Evolutionary conservation across 2,329 filamentous ascomycete species (phyloP).

Genomic region (Chrysoporthe deuterocubensis): DNA sequence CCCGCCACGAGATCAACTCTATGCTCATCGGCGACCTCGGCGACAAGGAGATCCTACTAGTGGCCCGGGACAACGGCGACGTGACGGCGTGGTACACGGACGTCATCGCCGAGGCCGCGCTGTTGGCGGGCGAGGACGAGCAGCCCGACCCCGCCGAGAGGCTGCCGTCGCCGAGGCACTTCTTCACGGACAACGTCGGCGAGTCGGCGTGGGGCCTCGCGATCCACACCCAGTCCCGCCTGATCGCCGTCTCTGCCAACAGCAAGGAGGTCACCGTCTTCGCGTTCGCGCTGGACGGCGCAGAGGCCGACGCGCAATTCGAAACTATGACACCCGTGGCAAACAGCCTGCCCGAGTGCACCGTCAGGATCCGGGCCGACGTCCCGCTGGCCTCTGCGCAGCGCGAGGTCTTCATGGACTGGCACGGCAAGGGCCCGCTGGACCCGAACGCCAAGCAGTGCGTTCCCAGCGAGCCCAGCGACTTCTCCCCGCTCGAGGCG

Average conservation of each 20-base stretch:
- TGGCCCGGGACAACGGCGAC: slow-evolving; percentile 76
- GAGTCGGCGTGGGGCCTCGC: slow-evolving; percentile 87
- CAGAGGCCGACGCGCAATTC: slow-evolving; percentile 6
- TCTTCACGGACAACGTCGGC: slow-evolving; percentile 78
- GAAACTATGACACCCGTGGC: neutral
- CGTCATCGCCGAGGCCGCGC: slow-evolving; percentile 44
- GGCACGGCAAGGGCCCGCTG: neutral
- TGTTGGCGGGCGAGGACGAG: neutral
- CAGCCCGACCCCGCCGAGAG: no score
- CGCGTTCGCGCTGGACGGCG: slow-evolving; percentile 46
- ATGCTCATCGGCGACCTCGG: slow-evolving; percentile 72
- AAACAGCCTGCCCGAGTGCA: neutral
- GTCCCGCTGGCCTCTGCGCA: neutral
- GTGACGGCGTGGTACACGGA: slow-evolving; percentile 71
- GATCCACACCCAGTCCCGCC: slow-evolving; percentile 76
- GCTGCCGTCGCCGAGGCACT: slow-evolving; percentile 43
- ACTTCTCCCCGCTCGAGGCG: slow-evolving; percentile 34
- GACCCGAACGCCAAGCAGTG: neutral
- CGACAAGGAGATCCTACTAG: slow-evolving; percentile 68
- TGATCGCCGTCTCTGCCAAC: slow-evolving; percentile 88
- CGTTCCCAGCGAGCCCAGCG: neutral
- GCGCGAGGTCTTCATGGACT: neutral
- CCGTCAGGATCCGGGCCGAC: neutral
- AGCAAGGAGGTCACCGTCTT: slow-evolving; percentile 59
- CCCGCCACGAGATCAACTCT: slow-evolving; percentile 70